Percentiles rank a stretch among this genome's conserved stretches.
Evolutionary conservation across 129 eudicot genomes (phyloP).

Genomic region (Tagetes patula): DNA sequence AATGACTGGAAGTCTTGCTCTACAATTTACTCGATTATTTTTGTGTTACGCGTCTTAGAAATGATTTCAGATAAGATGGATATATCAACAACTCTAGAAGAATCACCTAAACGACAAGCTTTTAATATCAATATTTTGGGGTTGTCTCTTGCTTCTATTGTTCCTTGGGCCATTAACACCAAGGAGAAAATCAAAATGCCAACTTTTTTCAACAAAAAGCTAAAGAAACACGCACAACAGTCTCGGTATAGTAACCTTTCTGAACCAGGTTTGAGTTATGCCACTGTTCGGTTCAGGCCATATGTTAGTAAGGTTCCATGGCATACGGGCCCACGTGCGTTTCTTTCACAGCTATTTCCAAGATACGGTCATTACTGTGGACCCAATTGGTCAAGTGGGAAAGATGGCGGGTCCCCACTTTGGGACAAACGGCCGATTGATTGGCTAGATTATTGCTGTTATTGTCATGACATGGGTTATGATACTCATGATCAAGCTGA

Average conservation of each 20-base stretch:
- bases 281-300: conserved; percentile 72
- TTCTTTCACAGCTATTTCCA: conserved; percentile 87
- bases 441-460: conserved; percentile 96
- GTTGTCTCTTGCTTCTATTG: conserved; percentile 48
- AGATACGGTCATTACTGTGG: conserved; percentile 96
- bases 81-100: conserved; percentile 24
- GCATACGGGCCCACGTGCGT: conserved; percentile 91
- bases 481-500: conserved; percentile 91
- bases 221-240: conserved; percentile 53
- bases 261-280: conserved; percentile 26
- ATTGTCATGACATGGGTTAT: conserved; percentile 96
- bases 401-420: conserved; percentile 75
- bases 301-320: conserved; percentile 92
- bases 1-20: conserved; percentile 14
- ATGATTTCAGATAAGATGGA: conserved; percentile 29
- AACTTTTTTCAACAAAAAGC: conserved; percentile 57
- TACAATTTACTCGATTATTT: background rate
- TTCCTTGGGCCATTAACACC: conserved; percentile 64
- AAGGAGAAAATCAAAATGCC: conserved; percentile 57
- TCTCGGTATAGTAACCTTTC: conserved; percentile 27
- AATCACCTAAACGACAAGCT: conserved; percentile 37
- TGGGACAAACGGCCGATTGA: conserved; percentile 98
- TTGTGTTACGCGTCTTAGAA: background rate
- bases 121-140: conserved; percentile 50
- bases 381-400: conserved; percentile 99